These are phyloP conservation scores for Crucibulum laeve DNA, from an alignment of 768 basidiomycete genomes.

Conservation along the genomic window DNA sequence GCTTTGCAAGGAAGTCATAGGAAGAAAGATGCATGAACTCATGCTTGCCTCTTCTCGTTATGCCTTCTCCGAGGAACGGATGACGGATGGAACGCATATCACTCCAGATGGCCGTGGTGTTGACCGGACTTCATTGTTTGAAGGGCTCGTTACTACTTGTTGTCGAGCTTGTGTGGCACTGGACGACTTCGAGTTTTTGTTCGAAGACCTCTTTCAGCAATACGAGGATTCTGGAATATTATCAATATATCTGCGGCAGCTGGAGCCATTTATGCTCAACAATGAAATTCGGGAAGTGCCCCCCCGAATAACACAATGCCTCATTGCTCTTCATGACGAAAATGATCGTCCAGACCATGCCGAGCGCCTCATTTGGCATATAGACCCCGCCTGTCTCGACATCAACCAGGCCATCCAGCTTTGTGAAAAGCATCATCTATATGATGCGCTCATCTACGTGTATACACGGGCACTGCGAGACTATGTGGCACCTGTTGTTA, in stretches of 20 bases:
- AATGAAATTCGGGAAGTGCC: conserved; percentile 73
- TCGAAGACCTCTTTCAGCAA: conserved; percentile 89
- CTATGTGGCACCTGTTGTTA: conserved; percentile 85
- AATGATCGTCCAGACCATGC: conserved; percentile 67
- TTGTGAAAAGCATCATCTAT: conserved; percentile 79
- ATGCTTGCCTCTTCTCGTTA: conserved; percentile 87
- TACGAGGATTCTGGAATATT: conserved; percentile 84
- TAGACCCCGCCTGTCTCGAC: conserved; percentile 86
- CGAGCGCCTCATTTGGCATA: conserved; percentile 93
- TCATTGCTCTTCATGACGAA: conserved; percentile 76
- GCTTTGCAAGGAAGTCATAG: conserved; percentile 62
- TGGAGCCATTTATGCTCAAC: conserved; percentile 80
- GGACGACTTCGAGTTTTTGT: conserved; percentile 80
- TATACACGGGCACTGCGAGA: conserved; percentile 87
- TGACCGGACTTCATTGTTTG: conserved; percentile 86
- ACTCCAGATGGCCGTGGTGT: conserved; percentile 86
- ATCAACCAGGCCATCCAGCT: conserved; percentile 88
- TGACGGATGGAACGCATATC: conserved; percentile 83
- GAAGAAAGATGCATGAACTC: conserved; percentile 72
- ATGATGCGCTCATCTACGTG: conserved; percentile 93
- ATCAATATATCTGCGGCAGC: conserved; percentile 74
- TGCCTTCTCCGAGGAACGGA: conserved; percentile 92
- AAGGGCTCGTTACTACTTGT: conserved; percentile 76
- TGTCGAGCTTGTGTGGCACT: conserved; percentile 78
- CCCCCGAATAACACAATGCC: conserved; percentile 80